These are phyloP conservation scores for Cystobasidium ongulense DNA, from an alignment of 768 basidiomycete genomes.

Conservation along the genomic window DNA sequence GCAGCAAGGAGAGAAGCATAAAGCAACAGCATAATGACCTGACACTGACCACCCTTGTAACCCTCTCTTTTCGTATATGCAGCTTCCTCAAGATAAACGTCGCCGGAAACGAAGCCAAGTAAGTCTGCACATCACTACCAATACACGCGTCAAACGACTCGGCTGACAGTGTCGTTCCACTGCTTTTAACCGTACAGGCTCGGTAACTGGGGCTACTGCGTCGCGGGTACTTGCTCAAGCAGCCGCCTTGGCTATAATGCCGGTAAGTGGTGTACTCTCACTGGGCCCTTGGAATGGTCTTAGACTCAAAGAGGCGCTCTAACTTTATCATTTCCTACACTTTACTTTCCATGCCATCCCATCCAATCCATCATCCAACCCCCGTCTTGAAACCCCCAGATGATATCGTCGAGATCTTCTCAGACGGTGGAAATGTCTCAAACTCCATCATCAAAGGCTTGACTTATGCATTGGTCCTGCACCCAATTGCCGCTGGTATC, in stretches of 20 bases:
- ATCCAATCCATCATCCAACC: too few species aligned
- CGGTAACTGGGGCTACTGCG: background rate
- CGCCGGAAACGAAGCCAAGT: background rate
- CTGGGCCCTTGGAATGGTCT: background rate
- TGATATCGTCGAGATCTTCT: background rate
- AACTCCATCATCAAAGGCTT: constrained; percentile 4
- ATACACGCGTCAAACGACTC: background rate
- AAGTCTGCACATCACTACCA: background rate
- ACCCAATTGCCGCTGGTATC: constrained; percentile 14
- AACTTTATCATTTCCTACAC: background rate
- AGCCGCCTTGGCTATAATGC: constrained; percentile 8
- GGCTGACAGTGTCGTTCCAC: background rate
- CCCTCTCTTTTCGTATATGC: background rate
- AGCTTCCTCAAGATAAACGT: constrained; percentile 5
- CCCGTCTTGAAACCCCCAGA: background rate
- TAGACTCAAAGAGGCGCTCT: background rate
- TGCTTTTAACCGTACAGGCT: background rate
- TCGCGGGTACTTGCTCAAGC: background rate
- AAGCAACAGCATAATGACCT: background rate
- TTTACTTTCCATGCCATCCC: background rate
- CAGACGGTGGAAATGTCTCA: background rate
- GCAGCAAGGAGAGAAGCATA: background rate
- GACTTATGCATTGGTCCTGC: constrained; percentile 18
- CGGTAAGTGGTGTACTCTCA: background rate
- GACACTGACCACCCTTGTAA: background rate